Evolutionary conservation across 2,329 filamentous ascomycete species (phyloP).

Genomic region (Lachnellula hyalina): DNA sequence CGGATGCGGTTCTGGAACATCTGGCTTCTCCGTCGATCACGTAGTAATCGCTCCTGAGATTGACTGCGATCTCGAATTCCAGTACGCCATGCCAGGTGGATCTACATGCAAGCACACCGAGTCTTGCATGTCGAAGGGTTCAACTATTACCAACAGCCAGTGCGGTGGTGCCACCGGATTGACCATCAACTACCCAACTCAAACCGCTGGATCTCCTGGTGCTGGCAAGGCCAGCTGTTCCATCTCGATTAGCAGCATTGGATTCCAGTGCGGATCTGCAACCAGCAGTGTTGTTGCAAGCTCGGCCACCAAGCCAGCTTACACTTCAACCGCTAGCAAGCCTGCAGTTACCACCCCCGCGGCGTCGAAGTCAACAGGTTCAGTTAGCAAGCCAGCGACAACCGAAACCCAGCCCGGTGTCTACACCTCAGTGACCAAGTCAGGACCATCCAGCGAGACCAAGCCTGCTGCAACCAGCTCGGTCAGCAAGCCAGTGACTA

Average conservation of each 20-base stretch:
- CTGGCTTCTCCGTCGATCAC: conserved; percentile 66
- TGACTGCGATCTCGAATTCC: conserved; percentile 75
- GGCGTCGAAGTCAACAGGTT: background rate
- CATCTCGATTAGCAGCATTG: conserved; percentile 68
- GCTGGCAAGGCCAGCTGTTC: conserved; percentile 52
- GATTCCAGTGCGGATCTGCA: conserved; percentile 61
- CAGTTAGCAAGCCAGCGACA: conserved; percentile 12
- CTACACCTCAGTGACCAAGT: background rate
- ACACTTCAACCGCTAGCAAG: conserved; percentile 10
- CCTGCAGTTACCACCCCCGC: conserved; percentile 6
- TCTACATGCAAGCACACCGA: conserved; percentile 74
- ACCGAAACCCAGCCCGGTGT: background rate
- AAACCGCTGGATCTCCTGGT: conserved; percentile 43
- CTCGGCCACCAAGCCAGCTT: conserved; percentile 15
- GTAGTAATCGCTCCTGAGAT: conserved; percentile 70
- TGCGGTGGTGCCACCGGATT: conserved; percentile 88
- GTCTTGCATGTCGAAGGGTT: conserved; percentile 61
- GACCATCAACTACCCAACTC: conserved; percentile 58
- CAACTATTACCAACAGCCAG: conserved; percentile 73
- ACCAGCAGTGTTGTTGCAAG: conserved; percentile 17
- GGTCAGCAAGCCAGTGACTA: background rate
- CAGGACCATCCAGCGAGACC: background rate
- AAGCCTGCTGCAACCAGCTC: background rate
- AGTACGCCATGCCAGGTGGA: conserved; percentile 82
- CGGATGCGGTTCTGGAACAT: conserved; percentile 38